Conservation (phyloP, 1,139 yeast species). For the Pneumocystis sp. region DNA sequence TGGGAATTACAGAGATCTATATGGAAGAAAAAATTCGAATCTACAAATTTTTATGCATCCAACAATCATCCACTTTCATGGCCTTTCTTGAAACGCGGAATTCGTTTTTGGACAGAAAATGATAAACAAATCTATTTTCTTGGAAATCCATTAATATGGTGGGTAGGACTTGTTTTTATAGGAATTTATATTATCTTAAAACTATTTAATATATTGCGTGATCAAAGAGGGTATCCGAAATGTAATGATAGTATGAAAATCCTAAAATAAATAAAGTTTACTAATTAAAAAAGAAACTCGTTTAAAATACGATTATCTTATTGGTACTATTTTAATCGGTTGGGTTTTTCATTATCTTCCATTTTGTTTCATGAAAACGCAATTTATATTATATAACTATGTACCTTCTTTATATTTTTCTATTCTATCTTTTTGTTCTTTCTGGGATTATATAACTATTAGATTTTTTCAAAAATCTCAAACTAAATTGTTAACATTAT, state of each 20-base stretch:
- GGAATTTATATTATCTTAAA: slow-evolving; percentile 41
- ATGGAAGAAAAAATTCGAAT: slow-evolving; percentile 83
- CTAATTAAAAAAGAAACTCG: slow-evolving; percentile 35
- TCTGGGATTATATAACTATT: slow-evolving; percentile 40
- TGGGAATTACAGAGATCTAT: slow-evolving; percentile 67
- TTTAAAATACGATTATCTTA: slow-evolving; percentile 57
- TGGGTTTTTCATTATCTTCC: slow-evolving; percentile 80
- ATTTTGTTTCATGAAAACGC: slow-evolving; percentile 86
- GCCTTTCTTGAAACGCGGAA: slow-evolving; percentile 84
- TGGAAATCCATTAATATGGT: slow-evolving; percentile 89
- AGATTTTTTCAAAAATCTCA: slow-evolving; percentile 34
- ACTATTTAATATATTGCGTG: slow-evolving; percentile 44
- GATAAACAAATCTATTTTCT: slow-evolving; percentile 67
- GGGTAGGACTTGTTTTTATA: slow-evolving; percentile 54
- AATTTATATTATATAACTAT: slow-evolving; percentile 83
- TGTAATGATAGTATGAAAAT: background rate
- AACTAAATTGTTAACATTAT: slow-evolving; percentile 32
- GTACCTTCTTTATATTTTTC: slow-evolving; percentile 85
- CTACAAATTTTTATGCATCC: slow-evolving; percentile 73
- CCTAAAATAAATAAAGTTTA: background rate
- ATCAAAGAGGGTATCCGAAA: slow-evolving; percentile 41
- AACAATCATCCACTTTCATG: slow-evolving; percentile 80
- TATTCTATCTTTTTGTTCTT: slow-evolving; percentile 67
- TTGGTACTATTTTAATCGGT: slow-evolving; percentile 54
- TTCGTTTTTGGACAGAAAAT: slow-evolving; percentile 80